Base-by-base conservation (phyloP, 345 rosid species). In the Viola odorata region DNA sequence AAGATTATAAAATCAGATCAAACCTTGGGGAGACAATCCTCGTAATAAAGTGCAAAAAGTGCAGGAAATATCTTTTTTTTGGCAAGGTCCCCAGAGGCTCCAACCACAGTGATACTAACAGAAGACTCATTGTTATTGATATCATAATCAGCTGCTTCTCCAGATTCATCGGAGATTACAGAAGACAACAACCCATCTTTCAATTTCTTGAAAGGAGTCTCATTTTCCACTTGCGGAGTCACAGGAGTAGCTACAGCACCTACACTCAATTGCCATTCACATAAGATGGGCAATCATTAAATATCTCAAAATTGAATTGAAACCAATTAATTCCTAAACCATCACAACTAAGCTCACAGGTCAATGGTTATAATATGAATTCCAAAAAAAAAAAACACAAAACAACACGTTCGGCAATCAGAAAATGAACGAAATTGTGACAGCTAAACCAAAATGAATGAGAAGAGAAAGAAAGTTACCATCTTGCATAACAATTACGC, bases 11-110 rank as follows among this genome's bases (percentile, higher is more conserved):
- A 61, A 53, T 55, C n/a, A n/a, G 54, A 37, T 47, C 41, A 13
- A 80, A 92, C 99, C 96, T 90, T 67, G 5, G 97, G 97, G 47
- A 94, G 97, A 78, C 87, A 90, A 55, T 50, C 96, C 85, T 94
- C 99, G 14, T 94, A 94, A 73, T 90, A 90, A 65, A 94, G 95
- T 0, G 99, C 99, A 57, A 94, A 92, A 55, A 94, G 99, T 37
- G 99, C 97, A 39, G 99, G 99, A 72, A 90, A 94, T 57, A 94
- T 94, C 89, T 94, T 94, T 74, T 94, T 94, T 86, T 94, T 94
- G 41, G 99, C 99, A 73, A 94, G 99, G 81, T 94, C 99, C 73
- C 99, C 99, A 57, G 99, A 94, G 45, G 99, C 99, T 68, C 99
- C 99, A 62, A 94, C 96, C 15, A 94, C 88, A 0, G 95, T 85